Evolutionary conservation across 192 early-diverging fungal genomes (phyloP).

Genomic region (Chytriomyces sp.): DNA sequence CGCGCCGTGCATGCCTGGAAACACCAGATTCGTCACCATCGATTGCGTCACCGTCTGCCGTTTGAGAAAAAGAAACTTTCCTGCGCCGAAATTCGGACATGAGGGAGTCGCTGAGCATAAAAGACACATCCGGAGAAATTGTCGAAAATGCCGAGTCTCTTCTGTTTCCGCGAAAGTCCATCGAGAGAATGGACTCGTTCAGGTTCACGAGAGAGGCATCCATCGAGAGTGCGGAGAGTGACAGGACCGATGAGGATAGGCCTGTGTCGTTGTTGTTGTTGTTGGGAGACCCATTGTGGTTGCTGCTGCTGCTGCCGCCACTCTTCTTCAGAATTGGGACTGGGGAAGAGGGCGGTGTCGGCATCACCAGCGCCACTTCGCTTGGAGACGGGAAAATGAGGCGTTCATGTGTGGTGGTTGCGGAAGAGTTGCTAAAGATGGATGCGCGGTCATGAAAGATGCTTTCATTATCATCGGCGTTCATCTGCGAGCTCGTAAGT

Average conservation of each 20-base stretch:
- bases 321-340: conserved; percentile 11
- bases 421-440: background rate
- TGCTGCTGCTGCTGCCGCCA: background rate
- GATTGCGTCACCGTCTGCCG: background rate
- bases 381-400: background rate
- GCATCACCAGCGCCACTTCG: background rate
- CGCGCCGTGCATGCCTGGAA: background rate
- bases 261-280: background rate
- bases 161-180: background rate
- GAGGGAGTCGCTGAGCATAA: background rate
- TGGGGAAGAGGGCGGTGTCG: conserved; percentile 5
- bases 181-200: background rate
- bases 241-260: background rate
- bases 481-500: background rate
- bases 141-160: background rate
- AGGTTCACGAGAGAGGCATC: background rate
- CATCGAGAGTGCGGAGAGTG: background rate
- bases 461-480: background rate
- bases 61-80: conserved; percentile 4
- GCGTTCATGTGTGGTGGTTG: background rate
- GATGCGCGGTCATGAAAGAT: background rate
- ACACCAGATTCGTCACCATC: background rate
- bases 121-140: background rate
- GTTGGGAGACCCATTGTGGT: background rate
- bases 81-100: background rate